Percentiles rank a stretch among this genome's conserved stretches.
phyloP scores from a whole-genome alignment of 805 yeast genomes.

The Grigorovia yakushimaensis region DNA sequence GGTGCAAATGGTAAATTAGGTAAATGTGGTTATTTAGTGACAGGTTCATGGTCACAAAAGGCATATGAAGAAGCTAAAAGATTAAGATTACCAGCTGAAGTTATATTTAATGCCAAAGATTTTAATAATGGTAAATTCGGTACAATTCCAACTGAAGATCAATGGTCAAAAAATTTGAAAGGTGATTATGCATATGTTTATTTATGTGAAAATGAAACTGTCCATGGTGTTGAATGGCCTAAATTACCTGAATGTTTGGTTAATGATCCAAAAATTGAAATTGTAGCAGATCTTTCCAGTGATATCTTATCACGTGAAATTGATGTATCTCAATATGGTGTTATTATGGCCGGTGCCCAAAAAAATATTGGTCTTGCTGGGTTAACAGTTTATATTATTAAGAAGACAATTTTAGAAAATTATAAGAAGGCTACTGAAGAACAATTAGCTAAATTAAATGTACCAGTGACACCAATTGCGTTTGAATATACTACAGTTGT shows the following conservation, averaged over 20 bases:
- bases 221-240: conserved; percentile 83
- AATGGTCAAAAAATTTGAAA: conserved; percentile 48
- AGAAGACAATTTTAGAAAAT: conserved; percentile 61
- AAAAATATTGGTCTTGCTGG: conserved; percentile 97
- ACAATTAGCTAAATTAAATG: conserved; percentile 44
- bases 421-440: conserved; percentile 44
- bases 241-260: conserved; percentile 37
- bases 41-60: conserved; percentile 93
- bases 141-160: conserved; percentile 51
- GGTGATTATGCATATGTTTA: conserved; percentile 71
- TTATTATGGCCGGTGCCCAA: conserved; percentile 96
- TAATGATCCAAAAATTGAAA: conserved; percentile 53
- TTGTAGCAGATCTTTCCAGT: conserved; percentile 93
- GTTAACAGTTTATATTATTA: conserved; percentile 80
- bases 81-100: conserved; percentile 65
- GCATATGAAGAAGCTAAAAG: conserved; percentile 79
- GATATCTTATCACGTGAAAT: conserved; percentile 74
- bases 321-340: conserved; percentile 77
- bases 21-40: conserved; percentile 74
- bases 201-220: conserved; percentile 95
- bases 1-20: conserved; percentile 67
- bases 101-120: conserved; percentile 57
- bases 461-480: conserved; percentile 86
- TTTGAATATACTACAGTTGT: conserved; percentile 80
- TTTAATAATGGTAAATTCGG: conserved; percentile 46